Evolutionary conservation across 768 basidiomycete genomes (phyloP).

Genomic region (Rhodotorula babjevae): DNA sequence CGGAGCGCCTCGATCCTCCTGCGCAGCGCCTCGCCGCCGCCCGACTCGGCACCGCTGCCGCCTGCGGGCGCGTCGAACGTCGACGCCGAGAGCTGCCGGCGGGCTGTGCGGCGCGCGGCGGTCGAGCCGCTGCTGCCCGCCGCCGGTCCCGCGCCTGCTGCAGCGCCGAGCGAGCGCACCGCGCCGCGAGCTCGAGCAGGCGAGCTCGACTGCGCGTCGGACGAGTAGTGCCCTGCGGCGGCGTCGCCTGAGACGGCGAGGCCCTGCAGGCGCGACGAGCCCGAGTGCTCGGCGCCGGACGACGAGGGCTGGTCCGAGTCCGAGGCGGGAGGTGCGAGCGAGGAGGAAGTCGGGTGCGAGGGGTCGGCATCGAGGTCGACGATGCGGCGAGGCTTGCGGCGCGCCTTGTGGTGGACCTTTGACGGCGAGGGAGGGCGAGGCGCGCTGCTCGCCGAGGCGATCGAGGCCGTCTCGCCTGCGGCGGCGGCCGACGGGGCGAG

Average conservation of each 20-base stretch:
- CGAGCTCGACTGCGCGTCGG: background rate
- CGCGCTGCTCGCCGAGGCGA: background rate
- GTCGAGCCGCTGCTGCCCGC: no score
- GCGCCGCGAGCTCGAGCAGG: background rate
- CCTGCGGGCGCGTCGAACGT: constrained; percentile 57
- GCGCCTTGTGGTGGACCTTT: constrained; percentile 48
- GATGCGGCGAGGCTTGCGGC: constrained; percentile 67
- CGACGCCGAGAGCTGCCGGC: constrained; percentile 56
- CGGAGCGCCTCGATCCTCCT: constrained; percentile 73
- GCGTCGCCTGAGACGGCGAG: no score
- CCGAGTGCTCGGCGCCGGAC: background rate
- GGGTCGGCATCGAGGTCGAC: constrained; percentile 62
- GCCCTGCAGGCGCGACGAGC: background rate
- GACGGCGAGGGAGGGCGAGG: background rate
- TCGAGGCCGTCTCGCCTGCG: background rate
- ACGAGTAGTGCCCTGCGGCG: background rate
- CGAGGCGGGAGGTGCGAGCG: background rate
- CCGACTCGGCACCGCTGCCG: constrained; percentile 20
- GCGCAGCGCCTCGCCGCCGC: constrained; percentile 62
- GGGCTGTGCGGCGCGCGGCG: constrained; percentile 44
- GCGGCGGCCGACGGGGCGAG: background rate
- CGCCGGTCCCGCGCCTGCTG: constrained; percentile 23
- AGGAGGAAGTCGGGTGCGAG: background rate
- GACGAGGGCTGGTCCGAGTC: background rate
- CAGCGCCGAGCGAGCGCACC: constrained; percentile 30